Evolutionary conservation across 2,329 filamentous ascomycete genomes (phyloP).

Genomic region (Botrytis fragariae): DNA sequence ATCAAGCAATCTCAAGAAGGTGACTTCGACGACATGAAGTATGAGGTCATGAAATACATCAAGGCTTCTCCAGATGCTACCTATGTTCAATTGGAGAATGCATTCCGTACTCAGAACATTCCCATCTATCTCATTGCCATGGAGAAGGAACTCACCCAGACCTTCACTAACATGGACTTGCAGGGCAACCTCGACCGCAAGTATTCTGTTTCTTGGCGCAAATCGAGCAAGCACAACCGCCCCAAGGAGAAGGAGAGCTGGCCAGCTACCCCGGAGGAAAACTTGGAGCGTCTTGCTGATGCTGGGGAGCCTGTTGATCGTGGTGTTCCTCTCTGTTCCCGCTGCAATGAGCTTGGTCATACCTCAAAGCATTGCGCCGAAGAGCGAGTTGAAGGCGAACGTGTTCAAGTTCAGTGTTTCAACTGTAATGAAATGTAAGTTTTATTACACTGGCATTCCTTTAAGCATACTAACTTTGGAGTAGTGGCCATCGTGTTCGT

Average conservation of each 20-base stretch:
- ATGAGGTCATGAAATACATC: conserved; percentile 57
- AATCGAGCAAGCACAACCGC: conserved; percentile 54
- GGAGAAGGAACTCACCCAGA: conserved; percentile 54
- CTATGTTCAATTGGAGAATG: conserved; percentile 59
- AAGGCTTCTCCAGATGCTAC: conserved; percentile 58
- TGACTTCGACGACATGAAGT: conserved; percentile 63
- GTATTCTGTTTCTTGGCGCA: conserved; percentile 62
- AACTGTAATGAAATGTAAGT: conserved; percentile 54
- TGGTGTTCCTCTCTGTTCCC: conserved; percentile 55
- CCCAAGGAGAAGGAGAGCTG: conserved; percentile 59
- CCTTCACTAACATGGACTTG: conserved; percentile 69
- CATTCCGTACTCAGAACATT: conserved; percentile 54
- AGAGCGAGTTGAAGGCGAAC: conserved; percentile 51
- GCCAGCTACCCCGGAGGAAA: conserved; percentile 58
- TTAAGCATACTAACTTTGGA: background rate
- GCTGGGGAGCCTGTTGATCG: conserved; percentile 63
- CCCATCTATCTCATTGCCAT: conserved; percentile 60
- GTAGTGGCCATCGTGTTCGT: conserved; percentile 61
- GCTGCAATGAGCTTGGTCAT: conserved; percentile 50
- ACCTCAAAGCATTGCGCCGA: conserved; percentile 57
- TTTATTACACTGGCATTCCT: background rate
- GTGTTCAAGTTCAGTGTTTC: conserved; percentile 55
- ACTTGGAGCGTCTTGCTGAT: conserved; percentile 61
- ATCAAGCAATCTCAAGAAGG: conserved; percentile 49
- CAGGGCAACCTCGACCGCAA: conserved; percentile 66